phyloP scores from a whole-genome alignment of 345 rosid species.

The Adansonia digitata region DNA sequence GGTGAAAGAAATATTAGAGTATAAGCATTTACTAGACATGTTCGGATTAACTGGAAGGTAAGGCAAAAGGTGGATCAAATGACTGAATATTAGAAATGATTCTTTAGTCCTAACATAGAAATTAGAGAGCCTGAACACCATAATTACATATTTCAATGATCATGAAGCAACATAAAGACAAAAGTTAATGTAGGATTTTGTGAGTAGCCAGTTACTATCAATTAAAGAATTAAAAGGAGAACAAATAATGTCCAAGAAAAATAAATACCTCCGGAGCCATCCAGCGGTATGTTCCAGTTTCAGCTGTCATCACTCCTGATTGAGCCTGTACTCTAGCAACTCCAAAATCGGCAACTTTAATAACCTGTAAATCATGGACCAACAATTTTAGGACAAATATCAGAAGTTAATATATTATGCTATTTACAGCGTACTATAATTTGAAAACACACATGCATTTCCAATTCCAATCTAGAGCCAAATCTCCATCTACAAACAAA shows the following conservation, averaged over 20 bases:
- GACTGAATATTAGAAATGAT: neutral
- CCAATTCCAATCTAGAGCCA: no score
- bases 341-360: constrained; percentile 97
- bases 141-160: neutral
- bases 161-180: constrained; percentile 8
- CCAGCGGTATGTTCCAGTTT: constrained; percentile 99
- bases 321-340: constrained; percentile 92
- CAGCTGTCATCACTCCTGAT: constrained; percentile 95
- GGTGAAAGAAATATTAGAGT: neutral
- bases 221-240: no score
- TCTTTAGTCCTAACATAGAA: neutral
- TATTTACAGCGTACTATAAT: neutral
- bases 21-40: neutral
- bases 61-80: neutral
- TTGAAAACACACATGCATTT: no score
- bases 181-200: neutral
- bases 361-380: constrained; percentile 51
- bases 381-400: constrained; percentile 7
- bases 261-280: constrained; percentile 94
- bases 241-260: constrained; percentile 11
- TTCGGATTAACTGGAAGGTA: neutral
- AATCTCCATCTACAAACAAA: no score
- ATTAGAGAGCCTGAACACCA: neutral
- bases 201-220: neutral
- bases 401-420: neutral